These are phyloP conservation scores for Alternaria ethzedia DNA, from an alignment of 2,329 filamentous ascomycete genomes.

Conservation along the genomic window DNA sequence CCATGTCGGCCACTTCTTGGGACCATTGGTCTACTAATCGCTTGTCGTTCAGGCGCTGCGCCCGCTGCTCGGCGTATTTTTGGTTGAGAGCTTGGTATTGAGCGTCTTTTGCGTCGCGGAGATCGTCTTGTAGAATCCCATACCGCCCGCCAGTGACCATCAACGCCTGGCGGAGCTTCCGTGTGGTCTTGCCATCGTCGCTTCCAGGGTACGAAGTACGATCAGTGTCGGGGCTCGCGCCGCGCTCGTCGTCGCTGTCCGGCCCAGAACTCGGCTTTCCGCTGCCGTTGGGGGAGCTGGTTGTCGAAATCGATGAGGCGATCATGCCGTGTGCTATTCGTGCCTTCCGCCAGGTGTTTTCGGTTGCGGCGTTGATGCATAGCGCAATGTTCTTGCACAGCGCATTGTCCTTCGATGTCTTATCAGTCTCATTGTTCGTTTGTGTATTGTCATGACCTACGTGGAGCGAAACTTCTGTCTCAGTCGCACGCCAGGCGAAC, in stretches of 20 bases:
- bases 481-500: background rate
- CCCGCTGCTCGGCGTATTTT: background rate
- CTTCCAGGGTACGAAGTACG: background rate
- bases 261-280: background rate
- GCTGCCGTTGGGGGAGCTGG: background rate
- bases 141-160: background rate
- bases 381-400: background rate
- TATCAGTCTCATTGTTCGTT: background rate
- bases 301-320: background rate
- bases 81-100: background rate
- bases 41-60: conserved; percentile 1
- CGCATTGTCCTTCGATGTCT: background rate
- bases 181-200: background rate
- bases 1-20: background rate
- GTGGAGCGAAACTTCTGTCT: background rate
- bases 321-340: background rate
- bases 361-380: background rate
- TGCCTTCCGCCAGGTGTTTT: background rate
- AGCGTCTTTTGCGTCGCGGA: background rate
- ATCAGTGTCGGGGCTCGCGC: background rate
- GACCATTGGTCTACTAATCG: background rate
- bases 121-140: background rate
- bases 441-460: background rate
- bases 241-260: background rate
- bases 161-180: background rate